These are phyloP conservation scores for Cytospora mali DNA, from an alignment of 2,329 filamentous ascomycete species.

Conservation along the genomic window DNA sequence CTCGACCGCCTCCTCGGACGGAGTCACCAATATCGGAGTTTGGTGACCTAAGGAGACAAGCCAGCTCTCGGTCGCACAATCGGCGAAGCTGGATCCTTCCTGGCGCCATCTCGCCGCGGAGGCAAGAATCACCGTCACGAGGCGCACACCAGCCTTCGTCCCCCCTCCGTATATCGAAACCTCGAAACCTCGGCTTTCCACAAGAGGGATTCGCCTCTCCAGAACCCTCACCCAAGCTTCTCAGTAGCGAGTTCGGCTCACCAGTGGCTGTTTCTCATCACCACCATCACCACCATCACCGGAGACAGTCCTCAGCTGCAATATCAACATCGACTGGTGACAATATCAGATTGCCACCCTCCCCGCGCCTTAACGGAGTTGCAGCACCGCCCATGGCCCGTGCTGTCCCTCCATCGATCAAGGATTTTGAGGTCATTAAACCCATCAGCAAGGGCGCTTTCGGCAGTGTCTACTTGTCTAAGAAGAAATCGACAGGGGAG, in stretches of 20 bases:
- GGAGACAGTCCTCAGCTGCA: slow-evolving; percentile 87
- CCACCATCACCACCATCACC: slow-evolving; percentile 56
- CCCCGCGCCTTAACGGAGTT: slow-evolving; percentile 77
- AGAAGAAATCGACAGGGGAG: slow-evolving; percentile 97
- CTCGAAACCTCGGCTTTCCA: slow-evolving; percentile 62
- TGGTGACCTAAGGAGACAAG: slow-evolving; percentile 71
- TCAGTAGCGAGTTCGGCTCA: slow-evolving; percentile 79
- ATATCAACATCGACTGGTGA: slow-evolving; percentile 61
- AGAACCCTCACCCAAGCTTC: slow-evolving; percentile 84
- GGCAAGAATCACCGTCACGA: slow-evolving; percentile 87
- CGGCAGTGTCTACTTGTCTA: slow-evolving; percentile 94
- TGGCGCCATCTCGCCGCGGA: slow-evolving; percentile 73
- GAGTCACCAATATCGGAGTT: slow-evolving; percentile 92
- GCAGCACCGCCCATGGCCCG: slow-evolving; percentile 80
- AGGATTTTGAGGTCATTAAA: slow-evolving; percentile 99
- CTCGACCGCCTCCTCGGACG: slow-evolving; percentile 68
- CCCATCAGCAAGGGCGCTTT: slow-evolving; percentile 99
- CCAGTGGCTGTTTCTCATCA: slow-evolving; percentile 63
- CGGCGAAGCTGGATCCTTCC: slow-evolving; percentile 84
- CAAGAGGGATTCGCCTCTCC: slow-evolving; percentile 77
- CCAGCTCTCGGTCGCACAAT: slow-evolving; percentile 81
- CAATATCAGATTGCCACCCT: slow-evolving; percentile 70
- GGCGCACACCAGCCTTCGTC: slow-evolving; percentile 71
- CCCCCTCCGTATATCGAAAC: slow-evolving; percentile 82
- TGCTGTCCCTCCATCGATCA: slow-evolving; percentile 92